A percentile compares a stretch with the other conserved stretches of the same genome.
phyloP scores from a whole-genome alignment of 257 asterid species.

The Echites panduratus region DNA sequence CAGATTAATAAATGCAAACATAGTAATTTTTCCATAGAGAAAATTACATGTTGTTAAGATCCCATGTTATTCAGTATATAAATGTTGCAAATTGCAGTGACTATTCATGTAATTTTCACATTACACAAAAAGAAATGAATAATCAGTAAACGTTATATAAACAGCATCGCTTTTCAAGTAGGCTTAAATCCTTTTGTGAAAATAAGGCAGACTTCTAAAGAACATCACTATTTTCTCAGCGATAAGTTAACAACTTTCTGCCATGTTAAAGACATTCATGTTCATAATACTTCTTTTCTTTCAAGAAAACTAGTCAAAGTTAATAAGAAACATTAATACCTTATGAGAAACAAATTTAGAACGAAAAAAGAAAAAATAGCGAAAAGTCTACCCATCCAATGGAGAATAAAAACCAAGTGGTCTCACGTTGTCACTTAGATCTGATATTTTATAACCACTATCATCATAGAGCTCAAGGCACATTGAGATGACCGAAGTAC shows the following conservation, averaged over 20 bases:
- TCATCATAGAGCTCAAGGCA: slow-evolving; percentile 84
- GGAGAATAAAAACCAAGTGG: slow-evolving; percentile 92
- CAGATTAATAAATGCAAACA: background rate
- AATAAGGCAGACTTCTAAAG: background rate
- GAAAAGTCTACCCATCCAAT: slow-evolving; percentile 52
- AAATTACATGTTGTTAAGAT: background rate
- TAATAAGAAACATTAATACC: background rate
- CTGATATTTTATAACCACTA: slow-evolving; percentile 52
- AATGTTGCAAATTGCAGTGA: background rate
- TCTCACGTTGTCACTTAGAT: slow-evolving; percentile 47
- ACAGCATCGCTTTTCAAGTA: too few species aligned
- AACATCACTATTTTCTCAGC: background rate
- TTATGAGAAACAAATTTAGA: background rate
- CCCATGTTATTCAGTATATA: background rate
- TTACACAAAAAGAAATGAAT: too few species aligned
- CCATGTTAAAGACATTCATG: background rate
- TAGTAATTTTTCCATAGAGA: background rate
- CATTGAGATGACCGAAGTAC: slow-evolving; percentile 84
- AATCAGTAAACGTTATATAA: too few species aligned
- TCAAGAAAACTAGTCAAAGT: background rate
- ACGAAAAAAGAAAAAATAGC: background rate
- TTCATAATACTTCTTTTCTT: background rate
- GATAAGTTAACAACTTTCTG: too few species aligned
- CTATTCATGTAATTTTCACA: too few species aligned
- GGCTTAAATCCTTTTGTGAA: too few species aligned